Base-by-base conservation (phyloP, 2,329 filamentous ascomycete species). In the Colletotrichum tabaci region DNA sequence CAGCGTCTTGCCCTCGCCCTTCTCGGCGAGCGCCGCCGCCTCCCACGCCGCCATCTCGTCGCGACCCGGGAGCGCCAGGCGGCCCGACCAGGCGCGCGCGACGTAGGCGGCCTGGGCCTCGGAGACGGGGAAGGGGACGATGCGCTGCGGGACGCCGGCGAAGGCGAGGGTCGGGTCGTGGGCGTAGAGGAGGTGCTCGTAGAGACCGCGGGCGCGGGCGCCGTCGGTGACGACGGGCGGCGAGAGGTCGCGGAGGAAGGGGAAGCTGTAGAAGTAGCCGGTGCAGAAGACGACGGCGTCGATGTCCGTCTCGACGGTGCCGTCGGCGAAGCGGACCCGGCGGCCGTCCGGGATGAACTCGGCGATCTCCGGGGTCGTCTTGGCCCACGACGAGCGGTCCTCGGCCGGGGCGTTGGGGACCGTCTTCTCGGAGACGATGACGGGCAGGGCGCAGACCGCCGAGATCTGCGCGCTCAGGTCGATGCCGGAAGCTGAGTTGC, bases 211-310 rank as follows among this genome's bases (percentile, higher is more conserved):
- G 0, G 91, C 89, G 60, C 89, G 85, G 56, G 84, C 85, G 2
- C 93, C 93, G 55, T 89, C 87, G 0, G 86, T 87, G 38, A 92
- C 85, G 5, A 92, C 77, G 0, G 86, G 80, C 0, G 90, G 78
- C 1, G 75, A 55, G 5, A 88, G 74, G 2, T 82, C 78, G 15
- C 80, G 79, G 5, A 92, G 79, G 77, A 98, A 98, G 0, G 95
- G 94, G 69, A 93, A 93, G 6, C 92, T 91, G 82, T 94, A 98
- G 67, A 97, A 89, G 77, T 97, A 98, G 0, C 96, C 96, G 0
- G 96, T 98, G 79, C 94, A 95, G 81, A 96, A 98, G 38, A 98
- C 79, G 7, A 98, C 84, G 1, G 90, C 88, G 77, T 98, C 95
- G 67, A 98, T 82, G 44, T 91, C 84, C 3, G 83, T 82, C 77